Conservation (phyloP, 768 basidiomycete genomes). For the Sporobolomyces pararoseus region DNA sequence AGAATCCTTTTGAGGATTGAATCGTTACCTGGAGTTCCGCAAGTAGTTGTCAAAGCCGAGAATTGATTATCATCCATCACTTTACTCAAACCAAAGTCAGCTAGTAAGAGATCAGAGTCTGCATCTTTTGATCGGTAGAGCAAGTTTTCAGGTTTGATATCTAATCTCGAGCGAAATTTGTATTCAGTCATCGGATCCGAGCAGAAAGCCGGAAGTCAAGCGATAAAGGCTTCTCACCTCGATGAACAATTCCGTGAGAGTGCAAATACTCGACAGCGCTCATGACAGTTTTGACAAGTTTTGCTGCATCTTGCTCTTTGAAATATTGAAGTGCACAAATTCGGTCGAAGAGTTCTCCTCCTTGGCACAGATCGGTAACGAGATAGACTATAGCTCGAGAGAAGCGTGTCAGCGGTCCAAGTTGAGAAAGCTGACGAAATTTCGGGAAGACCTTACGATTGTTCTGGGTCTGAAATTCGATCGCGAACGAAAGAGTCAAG, state of each 20-base stretch:
- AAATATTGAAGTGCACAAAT: slow-evolving; percentile 95
- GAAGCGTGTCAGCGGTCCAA: background rate
- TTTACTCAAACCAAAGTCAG: slow-evolving; percentile 83
- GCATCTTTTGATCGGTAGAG: slow-evolving; percentile 85
- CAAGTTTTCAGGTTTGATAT: slow-evolving; percentile 96
- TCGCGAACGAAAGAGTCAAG: too few species aligned
- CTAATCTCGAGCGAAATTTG: slow-evolving; percentile 51
- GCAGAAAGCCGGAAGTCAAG: background rate
- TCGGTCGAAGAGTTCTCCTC: slow-evolving; percentile 93
- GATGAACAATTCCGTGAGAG: slow-evolving; percentile 84
- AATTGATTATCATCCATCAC: slow-evolving; percentile 88
- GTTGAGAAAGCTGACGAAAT: background rate
- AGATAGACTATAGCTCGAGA: slow-evolving; percentile 57
- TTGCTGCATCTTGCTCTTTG: slow-evolving; percentile 89
- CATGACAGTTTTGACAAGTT: slow-evolving; percentile 79
- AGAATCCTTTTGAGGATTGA: too few species aligned
- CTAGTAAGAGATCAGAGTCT: slow-evolving; percentile 91
- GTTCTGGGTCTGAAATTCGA: slow-evolving; percentile 37
- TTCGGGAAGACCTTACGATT: slow-evolving; percentile 19
- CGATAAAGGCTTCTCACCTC: slow-evolving; percentile 48
- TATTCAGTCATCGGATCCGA: too few species aligned
- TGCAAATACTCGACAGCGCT: slow-evolving; percentile 88
- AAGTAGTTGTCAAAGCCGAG: slow-evolving; percentile 84
- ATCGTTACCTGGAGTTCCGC: slow-evolving; percentile 66
- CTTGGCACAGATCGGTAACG: slow-evolving; percentile 84